Evolutionary conservation across 192 early-diverging fungal genomes (phyloP).

Genomic region (Umbelopsis ramanniana): DNA sequence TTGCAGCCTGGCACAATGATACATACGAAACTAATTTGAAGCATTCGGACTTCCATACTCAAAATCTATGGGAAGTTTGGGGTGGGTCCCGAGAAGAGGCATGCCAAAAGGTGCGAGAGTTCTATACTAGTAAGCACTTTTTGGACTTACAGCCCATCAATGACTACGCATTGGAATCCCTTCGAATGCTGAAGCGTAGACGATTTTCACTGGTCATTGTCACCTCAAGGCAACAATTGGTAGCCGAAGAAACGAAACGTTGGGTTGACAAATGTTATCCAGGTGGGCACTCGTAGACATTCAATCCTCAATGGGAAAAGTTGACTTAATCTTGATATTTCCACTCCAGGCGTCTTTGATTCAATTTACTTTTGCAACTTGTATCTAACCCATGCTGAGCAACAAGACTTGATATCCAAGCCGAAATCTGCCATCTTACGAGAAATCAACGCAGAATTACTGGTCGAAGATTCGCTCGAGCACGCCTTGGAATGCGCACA

Average conservation of each 20-base stretch:
- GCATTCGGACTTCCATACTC: constrained; percentile 52
- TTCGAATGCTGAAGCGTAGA: constrained; percentile 58
- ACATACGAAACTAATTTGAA: constrained; percentile 50
- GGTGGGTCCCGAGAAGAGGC: constrained; percentile 58
- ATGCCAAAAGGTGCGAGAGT: constrained; percentile 56
- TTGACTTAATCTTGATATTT: constrained; percentile 9
- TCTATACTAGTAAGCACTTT: constrained; percentile 60
- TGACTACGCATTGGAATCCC: constrained; percentile 53
- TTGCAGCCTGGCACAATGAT: constrained; percentile 61
- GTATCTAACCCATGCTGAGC: constrained; percentile 54
- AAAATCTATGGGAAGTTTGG: constrained; percentile 59
- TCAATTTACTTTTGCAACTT: constrained; percentile 68
- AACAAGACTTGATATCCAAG: constrained; percentile 54
- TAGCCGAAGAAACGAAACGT: constrained; percentile 57
- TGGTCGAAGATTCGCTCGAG: constrained; percentile 61
- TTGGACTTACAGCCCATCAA: constrained; percentile 55
- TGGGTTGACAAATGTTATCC: constrained; percentile 62
- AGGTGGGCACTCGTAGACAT: constrained; percentile 29
- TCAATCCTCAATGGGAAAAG: no score
- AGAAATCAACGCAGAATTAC: constrained; percentile 59
- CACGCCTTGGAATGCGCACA: constrained; percentile 58
- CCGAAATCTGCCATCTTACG: constrained; percentile 58
- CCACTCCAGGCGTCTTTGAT: constrained; percentile 55
- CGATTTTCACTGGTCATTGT: constrained; percentile 59
- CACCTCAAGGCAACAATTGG: constrained; percentile 62